Base-by-base conservation (phyloP, 1,284 basidiomycete species). In the Cryptococcus sp. region DNA sequence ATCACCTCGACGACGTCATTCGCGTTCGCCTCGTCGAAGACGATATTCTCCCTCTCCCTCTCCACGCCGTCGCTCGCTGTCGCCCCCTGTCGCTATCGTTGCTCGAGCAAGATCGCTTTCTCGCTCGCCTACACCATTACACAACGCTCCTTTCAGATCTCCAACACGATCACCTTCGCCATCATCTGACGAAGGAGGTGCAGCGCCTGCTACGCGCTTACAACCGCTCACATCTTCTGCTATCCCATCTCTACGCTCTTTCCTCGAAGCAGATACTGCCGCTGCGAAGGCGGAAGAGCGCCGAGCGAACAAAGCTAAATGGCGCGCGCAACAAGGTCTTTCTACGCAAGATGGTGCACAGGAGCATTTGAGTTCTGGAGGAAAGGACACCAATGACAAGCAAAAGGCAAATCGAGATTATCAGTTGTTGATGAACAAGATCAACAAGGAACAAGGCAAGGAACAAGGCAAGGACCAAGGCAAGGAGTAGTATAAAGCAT, bases 211-310 rank as follows among this genome's bases (percentile, higher is more conserved):
- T 5, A 65, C 65, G 0, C 71, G 67, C 22, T 65, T 78, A 0
- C 63, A 69, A 61, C 86, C 87, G 17, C 83, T 94, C 10, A 82
- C 81, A 29, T 87, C 89, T 16, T 91, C 89, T 20, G 83, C 85
- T 6, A 68, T 93, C 39, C 87, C 89, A 15, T 91, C 89, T 15
- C 87, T 93, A 73, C 84, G 85, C 47, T 88, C 90, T 34, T 83
- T 93, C 56, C 79, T 95, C 44, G 87, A 85, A 5, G 84, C 87
- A 76, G 89, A 91, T 61, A 80, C 85, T 26, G 86, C 84, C 16
- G 84, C 82, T 4, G 84, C 83, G 55, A 83, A 84, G 57, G 81
- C 80, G 8, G 83, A 85, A 58, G 88, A 88, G 66, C 82, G 85
- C 66, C 83, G 81, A 62, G 84, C 86, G 55, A 81, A 83, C 54